Evolutionary conservation across 140 eudicot species (phyloP).

Genomic region (Anethum foeniculum): DNA sequence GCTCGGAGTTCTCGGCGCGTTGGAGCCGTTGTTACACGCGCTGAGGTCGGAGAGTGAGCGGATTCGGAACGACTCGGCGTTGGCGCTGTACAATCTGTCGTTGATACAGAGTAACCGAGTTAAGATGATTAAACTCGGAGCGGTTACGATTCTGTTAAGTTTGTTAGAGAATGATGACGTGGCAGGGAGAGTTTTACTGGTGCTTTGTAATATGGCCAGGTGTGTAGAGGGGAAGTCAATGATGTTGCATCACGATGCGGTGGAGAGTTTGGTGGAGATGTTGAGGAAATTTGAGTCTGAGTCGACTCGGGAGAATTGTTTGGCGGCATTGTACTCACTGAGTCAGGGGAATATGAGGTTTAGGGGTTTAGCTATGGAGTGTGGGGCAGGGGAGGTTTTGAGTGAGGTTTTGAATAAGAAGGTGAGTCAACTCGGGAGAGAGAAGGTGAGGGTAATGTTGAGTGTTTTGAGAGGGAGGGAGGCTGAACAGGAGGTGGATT

Average conservation of each 20-base stretch:
- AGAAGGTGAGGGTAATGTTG: constrained; percentile 62
- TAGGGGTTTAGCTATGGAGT: constrained; percentile 56
- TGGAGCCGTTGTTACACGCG: constrained; percentile 69
- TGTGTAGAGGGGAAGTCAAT: constrained; percentile 66
- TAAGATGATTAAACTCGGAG: constrained; percentile 62
- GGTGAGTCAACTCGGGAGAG: constrained; percentile 59
- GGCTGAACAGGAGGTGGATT: constrained; percentile 37
- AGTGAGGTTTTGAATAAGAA: constrained; percentile 46
- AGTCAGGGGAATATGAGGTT: constrained; percentile 87
- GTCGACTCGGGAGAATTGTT: constrained; percentile 73
- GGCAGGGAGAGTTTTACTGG: constrained; percentile 61
- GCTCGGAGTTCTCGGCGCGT: constrained; percentile 77
- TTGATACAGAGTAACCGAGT: constrained; percentile 58
- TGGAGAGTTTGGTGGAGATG: constrained; percentile 48
- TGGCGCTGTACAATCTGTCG: constrained; percentile 71
- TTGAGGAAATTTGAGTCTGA: constrained; percentile 43
- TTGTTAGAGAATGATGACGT: constrained; percentile 38
- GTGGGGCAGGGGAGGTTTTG: constrained; percentile 59
- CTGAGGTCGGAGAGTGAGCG: constrained; percentile 55
- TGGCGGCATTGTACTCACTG: constrained; percentile 75
- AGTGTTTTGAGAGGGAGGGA: constrained; percentile 50
- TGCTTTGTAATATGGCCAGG: constrained; percentile 68
- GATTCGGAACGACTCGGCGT: constrained; percentile 71
- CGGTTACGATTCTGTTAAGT: constrained; percentile 39
- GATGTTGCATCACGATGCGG: constrained; percentile 66